Conservation (phyloP, 2,329 filamentous ascomycete genomes). For the Aspergillus sp. region DNA sequence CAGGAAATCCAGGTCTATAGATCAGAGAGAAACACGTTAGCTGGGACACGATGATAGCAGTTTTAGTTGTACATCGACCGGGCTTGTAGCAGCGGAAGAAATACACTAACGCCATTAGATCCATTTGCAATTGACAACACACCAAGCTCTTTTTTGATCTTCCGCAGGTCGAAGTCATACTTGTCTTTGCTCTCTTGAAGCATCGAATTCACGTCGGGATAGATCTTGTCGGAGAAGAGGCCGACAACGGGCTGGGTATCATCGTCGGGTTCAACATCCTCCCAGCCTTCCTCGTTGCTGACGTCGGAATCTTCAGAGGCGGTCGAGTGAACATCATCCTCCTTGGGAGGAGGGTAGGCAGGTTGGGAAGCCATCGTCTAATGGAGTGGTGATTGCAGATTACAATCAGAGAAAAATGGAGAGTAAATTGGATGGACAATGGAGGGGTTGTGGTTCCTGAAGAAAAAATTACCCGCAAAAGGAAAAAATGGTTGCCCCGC, state of each 20-base stretch:
- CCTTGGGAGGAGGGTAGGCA: conserved; percentile 22
- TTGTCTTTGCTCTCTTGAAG: conserved; percentile 65
- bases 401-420: not conserved
- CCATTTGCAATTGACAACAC: conserved; percentile 27
- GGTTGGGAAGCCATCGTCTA: conserved; percentile 19
- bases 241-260: conserved; percentile 64
- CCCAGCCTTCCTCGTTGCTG: conserved; percentile 53
- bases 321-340: conserved; percentile 24
- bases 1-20: conserved; percentile 65
- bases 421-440: not conserved
- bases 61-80: conserved; percentile 8
- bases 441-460: too few species aligned
- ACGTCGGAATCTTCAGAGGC: conserved; percentile 46
- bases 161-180: conserved; percentile 65
- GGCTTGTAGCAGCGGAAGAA: conserved; percentile 7
- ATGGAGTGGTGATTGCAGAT: not conserved
- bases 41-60: conserved; percentile 1
- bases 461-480: not conserved
- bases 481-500: conserved; percentile 19
- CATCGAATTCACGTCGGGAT: conserved; percentile 64
- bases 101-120: conserved; percentile 6
- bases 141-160: conserved; percentile 53
- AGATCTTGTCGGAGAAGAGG: conserved; percentile 65
- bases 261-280: conserved; percentile 61
- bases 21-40: conserved; percentile 19